These are phyloP conservation scores for Heteromeles arbutifolia DNA, from an alignment of 306 rosid species.

Conservation along the genomic window DNA sequence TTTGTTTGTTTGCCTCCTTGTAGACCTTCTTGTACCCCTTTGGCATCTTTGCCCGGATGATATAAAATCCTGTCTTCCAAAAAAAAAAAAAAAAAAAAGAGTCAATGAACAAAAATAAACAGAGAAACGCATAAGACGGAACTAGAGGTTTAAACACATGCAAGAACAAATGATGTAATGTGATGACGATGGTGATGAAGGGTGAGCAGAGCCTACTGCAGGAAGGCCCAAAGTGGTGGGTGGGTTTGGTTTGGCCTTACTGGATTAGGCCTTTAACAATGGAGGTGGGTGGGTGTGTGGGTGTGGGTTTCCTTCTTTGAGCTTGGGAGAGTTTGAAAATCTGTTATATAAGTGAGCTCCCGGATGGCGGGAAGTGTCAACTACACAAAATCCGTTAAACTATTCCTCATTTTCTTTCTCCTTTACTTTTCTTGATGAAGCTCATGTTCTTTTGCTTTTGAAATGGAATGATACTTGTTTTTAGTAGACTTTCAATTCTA, in stretches of 20 bases:
- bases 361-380: neutral
- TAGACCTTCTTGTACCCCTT: too few relatives aligned
- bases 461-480: neutral
- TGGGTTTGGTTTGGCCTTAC: neutral
- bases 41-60: too few relatives aligned
- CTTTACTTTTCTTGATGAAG: neutral
- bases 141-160: neutral
- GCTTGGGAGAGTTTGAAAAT: neutral
- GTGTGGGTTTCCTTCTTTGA: neutral
- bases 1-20: too few relatives aligned
- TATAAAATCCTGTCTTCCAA: too few relatives aligned
- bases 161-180: neutral
- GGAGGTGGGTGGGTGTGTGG: constrained; percentile 6
- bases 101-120: neutral
- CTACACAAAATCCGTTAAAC: neutral
- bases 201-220: neutral
- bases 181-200: neutral
- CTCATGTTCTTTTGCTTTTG: neutral
- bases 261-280: constrained; percentile 2
- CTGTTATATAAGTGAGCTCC: neutral
- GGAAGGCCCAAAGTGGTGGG: neutral
- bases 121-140: neutral
- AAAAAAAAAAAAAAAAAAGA: too few relatives aligned
- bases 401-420: neutral
- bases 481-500: neutral